phyloP scores from a whole-genome alignment of 2,329 filamentous ascomycete genomes.

The Canariomyces notabilis region DNA sequence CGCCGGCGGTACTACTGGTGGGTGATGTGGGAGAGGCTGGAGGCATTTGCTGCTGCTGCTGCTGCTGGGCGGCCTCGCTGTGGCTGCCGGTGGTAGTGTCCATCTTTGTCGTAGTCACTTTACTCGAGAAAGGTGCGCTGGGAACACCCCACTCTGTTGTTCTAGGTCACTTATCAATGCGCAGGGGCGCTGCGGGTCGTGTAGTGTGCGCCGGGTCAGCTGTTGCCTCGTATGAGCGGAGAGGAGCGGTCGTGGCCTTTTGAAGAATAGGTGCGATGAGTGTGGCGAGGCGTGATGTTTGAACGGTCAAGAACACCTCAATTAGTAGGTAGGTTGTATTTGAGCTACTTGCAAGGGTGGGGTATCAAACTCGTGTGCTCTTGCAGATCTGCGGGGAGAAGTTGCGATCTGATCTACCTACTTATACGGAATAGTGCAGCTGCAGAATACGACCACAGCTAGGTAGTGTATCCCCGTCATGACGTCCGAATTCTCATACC shows the following conservation, averaged over 20 bases:
- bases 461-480: not conserved
- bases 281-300: not conserved
- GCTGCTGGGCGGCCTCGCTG: constrained; percentile 12
- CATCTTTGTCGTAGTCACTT: constrained; percentile 29
- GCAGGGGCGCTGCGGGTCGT: constrained; percentile 1
- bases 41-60: constrained; percentile 18
- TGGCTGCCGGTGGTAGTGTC: constrained; percentile 26
- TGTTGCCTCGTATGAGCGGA: not conserved
- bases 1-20: constrained; percentile 10
- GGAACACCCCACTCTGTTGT: not conserved
- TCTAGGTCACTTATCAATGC: constrained; percentile 2
- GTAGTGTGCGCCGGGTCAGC: not conserved
- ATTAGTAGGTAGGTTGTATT: too few species aligned
- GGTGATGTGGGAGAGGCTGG: constrained; percentile 25
- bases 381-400: not conserved
- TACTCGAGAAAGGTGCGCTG: not conserved
- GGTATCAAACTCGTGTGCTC: too few species aligned
- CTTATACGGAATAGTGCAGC: not conserved
- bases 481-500: not conserved
- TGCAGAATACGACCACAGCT: not conserved
- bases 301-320: not conserved
- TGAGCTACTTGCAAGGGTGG: not conserved
- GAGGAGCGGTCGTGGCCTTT: not conserved
- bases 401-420: not conserved
- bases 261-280: not conserved